Conservation (phyloP, 1,139 yeast genomes). For the Debaryomyces subglobosus region DNA sequence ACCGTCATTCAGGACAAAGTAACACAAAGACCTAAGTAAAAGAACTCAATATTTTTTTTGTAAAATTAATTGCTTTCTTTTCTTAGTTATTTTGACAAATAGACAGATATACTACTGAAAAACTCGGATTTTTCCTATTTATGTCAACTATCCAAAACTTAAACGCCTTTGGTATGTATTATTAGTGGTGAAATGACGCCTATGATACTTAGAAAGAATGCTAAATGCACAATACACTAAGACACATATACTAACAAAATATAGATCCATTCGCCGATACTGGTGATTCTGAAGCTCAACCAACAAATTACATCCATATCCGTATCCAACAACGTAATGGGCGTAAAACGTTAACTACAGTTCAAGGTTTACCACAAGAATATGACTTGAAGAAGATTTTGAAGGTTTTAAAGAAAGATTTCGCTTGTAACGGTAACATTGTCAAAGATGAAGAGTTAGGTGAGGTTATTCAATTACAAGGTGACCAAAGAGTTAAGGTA, state of each 20-base stretch:
- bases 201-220: neutral
- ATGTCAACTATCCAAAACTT: conserved; percentile 96
- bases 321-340: conserved; percentile 99
- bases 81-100: conserved; percentile 6
- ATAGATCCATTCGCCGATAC: conserved; percentile 98
- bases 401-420: conserved; percentile 94
- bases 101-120: conserved; percentile 10
- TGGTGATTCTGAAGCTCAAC: conserved; percentile 98
- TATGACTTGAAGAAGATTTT: conserved; percentile 93
- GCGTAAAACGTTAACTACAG: conserved; percentile 97
- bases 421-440: conserved; percentile 98
- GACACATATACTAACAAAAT: conserved; percentile 9
- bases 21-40: conserved; percentile 4
- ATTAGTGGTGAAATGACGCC: neutral
- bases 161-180: conserved; percentile 79
- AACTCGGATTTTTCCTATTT: conserved; percentile 26
- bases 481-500: conserved; percentile 97
- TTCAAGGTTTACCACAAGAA: conserved; percentile 95
- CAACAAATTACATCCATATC: conserved; percentile 94
- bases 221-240: neutral
- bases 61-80: conserved; percentile 7
- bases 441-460: conserved; percentile 97
- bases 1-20: conserved; percentile 2
- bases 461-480: conserved; percentile 96
- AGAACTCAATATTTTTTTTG: conserved; percentile 3